A percentile compares a stretch with the other conserved stretches of the same genome.
Conservation (phyloP, 129 eudicot species). For the Cynara cardunculus region DNA sequence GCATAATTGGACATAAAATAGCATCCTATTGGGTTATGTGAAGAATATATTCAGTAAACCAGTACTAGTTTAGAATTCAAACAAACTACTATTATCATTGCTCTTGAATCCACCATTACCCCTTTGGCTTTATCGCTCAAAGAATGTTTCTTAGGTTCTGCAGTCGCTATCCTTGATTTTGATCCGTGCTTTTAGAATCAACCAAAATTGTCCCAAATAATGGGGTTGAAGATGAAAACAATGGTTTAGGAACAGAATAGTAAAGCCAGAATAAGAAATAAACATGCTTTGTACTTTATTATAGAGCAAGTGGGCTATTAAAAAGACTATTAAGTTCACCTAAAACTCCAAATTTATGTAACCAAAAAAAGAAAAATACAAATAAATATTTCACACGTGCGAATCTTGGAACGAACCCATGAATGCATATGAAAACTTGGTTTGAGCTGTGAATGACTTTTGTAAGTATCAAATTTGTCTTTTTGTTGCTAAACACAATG, state of each 20-base stretch:
- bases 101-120: constrained; percentile 11
- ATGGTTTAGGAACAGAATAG: constrained; percentile 8
- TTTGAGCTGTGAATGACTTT: neutral
- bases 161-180: constrained; percentile 6
- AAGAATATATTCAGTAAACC: neutral
- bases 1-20: constrained; percentile 15
- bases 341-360: neutral
- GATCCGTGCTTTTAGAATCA: neutral
- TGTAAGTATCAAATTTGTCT: neutral
- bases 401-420: neutral
- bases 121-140: constrained; percentile 18
- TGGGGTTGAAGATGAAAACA: constrained; percentile 19
- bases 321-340: neutral
- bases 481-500: neutral
- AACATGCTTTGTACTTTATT: constrained; percentile 18
- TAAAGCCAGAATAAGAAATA: constrained; percentile 10
- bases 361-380: neutral
- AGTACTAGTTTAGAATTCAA: constrained; percentile 6
- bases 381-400: constrained; percentile 14
- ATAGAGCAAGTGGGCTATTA: constrained; percentile 29
- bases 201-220: neutral
- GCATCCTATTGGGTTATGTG: neutral
- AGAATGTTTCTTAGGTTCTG: constrained; percentile 17
- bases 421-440: constrained; percentile 14
- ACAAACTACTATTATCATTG: neutral